Conservation (phyloP, 208 protist genomes). For the Trypanosoma cruzi region DNA sequence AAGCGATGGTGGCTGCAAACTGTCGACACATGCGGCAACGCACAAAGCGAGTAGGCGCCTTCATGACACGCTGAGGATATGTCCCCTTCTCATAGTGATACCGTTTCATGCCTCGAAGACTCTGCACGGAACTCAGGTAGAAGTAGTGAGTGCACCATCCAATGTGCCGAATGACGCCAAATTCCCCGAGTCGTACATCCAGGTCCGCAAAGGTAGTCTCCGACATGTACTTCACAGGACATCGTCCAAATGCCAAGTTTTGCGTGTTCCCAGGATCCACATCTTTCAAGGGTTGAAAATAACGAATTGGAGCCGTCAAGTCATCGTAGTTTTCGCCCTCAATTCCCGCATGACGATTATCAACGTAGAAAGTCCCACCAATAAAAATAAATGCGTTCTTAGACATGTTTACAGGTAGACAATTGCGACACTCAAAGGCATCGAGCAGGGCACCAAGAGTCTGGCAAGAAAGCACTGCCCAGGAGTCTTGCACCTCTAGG, state of each 20-base stretch:
- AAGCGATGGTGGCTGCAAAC: conserved; percentile 64
- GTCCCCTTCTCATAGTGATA: conserved; percentile 29
- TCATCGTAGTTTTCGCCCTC: conserved; percentile 51
- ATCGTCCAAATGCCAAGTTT: conserved; percentile 54
- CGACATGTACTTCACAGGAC: conserved; percentile 62
- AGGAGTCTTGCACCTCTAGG: conserved; percentile 46
- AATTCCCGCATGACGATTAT: conserved; percentile 62
- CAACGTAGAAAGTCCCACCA: conserved; percentile 79
- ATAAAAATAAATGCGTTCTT: conserved; percentile 84
- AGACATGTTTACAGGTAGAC: conserved; percentile 28
- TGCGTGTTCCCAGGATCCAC: not conserved
- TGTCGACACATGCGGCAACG: conserved; percentile 62
- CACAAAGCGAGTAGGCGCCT: conserved; percentile 34
- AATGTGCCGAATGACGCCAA: conserved; percentile 62
- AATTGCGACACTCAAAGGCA: conserved; percentile 56
- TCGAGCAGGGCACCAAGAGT: conserved; percentile 69
- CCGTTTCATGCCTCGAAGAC: conserved; percentile 38
- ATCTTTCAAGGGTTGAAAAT: conserved; percentile 32
- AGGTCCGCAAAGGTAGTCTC: conserved; percentile 72
- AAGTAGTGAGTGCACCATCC: conserved; percentile 85
- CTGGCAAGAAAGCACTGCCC: conserved; percentile 82
- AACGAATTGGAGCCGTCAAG: conserved; percentile 50
- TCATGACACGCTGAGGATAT: conserved; percentile 65
- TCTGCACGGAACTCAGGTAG: conserved; percentile 44
- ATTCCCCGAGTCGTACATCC: conserved; percentile 62